Base-by-base conservation (phyloP, 2,329 filamentous ascomycete species). In the Xylaria digitata region DNA sequence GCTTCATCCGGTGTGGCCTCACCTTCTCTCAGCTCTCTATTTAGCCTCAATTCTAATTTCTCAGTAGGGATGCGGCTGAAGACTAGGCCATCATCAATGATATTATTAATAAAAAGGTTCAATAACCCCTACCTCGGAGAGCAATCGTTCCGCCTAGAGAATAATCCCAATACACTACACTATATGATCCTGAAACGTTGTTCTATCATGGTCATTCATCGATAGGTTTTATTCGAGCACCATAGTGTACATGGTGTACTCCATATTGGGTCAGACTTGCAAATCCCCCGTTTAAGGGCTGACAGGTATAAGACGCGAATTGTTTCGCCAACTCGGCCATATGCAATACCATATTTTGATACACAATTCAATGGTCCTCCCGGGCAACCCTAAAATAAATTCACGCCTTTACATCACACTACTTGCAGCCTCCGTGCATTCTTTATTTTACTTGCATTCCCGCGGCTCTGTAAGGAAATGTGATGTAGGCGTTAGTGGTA, bases 11-110 rank as follows among this genome's bases (percentile, higher is more conserved):
- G n/a, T 21, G 2, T 21, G 8, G 30, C 26, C 46, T 30, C 13
- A 46, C 11, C 42, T 42, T 32, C 26, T 42, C 23, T 45, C 26
- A 54, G 40, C 45, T 59, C 45, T 59, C 49, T 37, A 42, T 42
- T 60, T 61, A 64, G 61, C 61, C 56, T 45, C 56, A 64, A 42
- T 30, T 55, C 6, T 50, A 64, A 42, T 30, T 55, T 4, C 21
- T 37, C 40, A 58, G 46, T 52, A 40, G 26, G 30, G 54, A 53
- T 60, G 42, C 54, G 55, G 65, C 60, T 63, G 60, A 60, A 60
- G 15, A 43, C 17, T n/a, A 19, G n/a, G 45, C 30, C 30, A 21
- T 40, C 32, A 17, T 15, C 3, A 34, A 34, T 8, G 32, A 34
- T 34, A 37, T 13, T 37, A 37, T 37, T 13, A 4, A 15, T 40